Evolutionary conservation across 2,329 filamentous ascomycete species (phyloP), one percentile per base, ranked within the genome.

Genomic region (Canariomyces notabilis): DNA sequence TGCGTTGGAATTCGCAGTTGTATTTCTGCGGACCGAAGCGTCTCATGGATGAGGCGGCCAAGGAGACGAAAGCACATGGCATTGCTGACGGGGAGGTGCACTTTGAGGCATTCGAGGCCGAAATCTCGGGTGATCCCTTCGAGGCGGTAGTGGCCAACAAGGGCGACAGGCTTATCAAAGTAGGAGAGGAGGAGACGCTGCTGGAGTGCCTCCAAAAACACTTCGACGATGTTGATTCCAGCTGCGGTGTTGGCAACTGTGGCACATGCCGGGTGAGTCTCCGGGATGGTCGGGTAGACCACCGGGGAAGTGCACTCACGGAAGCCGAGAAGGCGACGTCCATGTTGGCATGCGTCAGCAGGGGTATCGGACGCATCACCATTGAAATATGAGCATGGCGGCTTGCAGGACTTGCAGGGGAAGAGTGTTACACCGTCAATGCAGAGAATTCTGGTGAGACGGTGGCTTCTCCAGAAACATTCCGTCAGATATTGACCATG

Each of bases 1-100:
- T 76, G 42, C 64, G 68, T 5, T 75, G 72, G 71, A 79, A 77
- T 54, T 74, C 74, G 8, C 74, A 76, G 42, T 62, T 84, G 4
- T 84, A 82, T 58, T 73, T 77, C 19, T 85, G 80, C 58, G 81
- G 82, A 0, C 79, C 81, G 0, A 54, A 59, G 7, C 67, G 74
- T 6, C 71, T 85, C 64, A 77, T 82, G 67, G 70, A 76, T 5
- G 74, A 72, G 35, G 72, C 75, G 0, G 59, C 58, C 16, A 55
- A 54, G 2, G 69, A 68, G 11, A 71, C 73, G 0, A 63, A 64
- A 7, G 61, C 61, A 6, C 64, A 65, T 7, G 67, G 70, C 0
- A 64, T 84, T 0, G 60, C 67, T 0, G 65, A 71, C 2, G 65
- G 69, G 1, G 76, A 80, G 33, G 67, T 83, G 1, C 80, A 84